Percentiles rank a stretch among this genome's conserved stretches.
Evolutionary conservation across 2,329 filamentous ascomycete genomes (phyloP).

Genomic region (Samsoniella hepiali): DNA sequence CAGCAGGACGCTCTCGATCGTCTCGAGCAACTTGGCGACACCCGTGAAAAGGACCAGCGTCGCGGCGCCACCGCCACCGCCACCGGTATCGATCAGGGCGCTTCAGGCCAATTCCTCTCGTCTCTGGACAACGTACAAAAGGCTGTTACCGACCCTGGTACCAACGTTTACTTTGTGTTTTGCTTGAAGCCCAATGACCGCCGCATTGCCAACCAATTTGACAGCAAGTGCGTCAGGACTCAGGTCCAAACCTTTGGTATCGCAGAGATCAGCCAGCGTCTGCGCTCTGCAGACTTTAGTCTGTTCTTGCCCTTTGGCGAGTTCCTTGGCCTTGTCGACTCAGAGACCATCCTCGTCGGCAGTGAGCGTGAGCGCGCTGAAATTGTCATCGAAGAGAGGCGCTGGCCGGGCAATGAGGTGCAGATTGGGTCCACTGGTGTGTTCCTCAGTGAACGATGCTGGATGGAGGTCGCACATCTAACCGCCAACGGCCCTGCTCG

Average conservation of each 20-base stretch:
- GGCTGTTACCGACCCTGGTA: conserved; percentile 74
- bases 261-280: conserved; percentile 89
- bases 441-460: conserved; percentile 93
- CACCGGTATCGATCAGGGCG: conserved; percentile 67
- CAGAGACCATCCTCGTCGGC: conserved; percentile 80
- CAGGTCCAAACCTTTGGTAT: conserved; percentile 96
- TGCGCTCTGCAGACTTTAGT: conserved; percentile 92
- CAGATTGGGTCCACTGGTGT: conserved; percentile 87
- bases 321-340: conserved; percentile 84
- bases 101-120: conserved; percentile 86
- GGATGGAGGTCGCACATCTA: conserved; percentile 83
- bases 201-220: conserved; percentile 96
- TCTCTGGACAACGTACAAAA: conserved; percentile 89
- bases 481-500: conserved; percentile 49
- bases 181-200: conserved; percentile 97
- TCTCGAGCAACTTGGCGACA: conserved; percentile 48
- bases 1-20: conserved; percentile 45
- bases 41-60: conserved; percentile 41
- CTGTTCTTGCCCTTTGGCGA: conserved; percentile 94
- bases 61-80: conserved; percentile 42
- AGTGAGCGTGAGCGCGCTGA: conserved; percentile 91
- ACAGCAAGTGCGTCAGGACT: conserved; percentile 94
- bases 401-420: conserved; percentile 90
- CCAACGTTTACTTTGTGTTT: conserved; percentile 94
- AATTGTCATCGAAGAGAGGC: conserved; percentile 84